phyloP scores from a whole-genome alignment of 495 filamentous ascomycete genomes.

The Podospora conica region DNA sequence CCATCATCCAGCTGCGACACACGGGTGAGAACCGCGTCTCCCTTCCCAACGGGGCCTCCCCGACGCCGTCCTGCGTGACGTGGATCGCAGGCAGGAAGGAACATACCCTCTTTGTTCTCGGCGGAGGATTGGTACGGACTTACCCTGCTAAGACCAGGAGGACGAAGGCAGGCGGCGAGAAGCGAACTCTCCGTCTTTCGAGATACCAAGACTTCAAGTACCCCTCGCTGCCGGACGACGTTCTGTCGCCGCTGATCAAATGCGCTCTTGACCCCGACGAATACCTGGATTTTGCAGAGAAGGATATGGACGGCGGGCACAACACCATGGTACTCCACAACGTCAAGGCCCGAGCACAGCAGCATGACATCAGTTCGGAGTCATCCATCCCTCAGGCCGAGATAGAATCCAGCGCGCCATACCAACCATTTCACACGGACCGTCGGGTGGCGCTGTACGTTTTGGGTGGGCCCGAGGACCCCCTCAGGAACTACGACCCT shows the following conservation, averaged over 20 bases:
- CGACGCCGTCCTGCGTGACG: constrained; percentile 47
- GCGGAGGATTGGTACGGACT: constrained; percentile 54
- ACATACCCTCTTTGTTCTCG: constrained; percentile 52
- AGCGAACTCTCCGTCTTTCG: constrained; percentile 36
- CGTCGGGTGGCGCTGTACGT: constrained; percentile 65
- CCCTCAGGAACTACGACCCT: constrained; percentile 5
- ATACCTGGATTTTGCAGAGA: constrained; percentile 42
- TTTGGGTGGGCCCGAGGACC: neutral
- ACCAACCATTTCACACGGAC: constrained; percentile 87
- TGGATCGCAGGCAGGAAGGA: constrained; percentile 51
- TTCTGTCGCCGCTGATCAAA: constrained; percentile 37
- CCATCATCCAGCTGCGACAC: constrained; percentile 72
- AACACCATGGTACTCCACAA: constrained; percentile 40
- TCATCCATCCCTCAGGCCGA: constrained; percentile 75
- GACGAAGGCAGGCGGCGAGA: constrained; percentile 32
- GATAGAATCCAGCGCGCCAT: constrained; percentile 86
- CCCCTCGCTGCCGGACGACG: constrained; percentile 48
- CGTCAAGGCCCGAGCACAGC: constrained; percentile 19
- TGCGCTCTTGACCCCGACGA: constrained; percentile 43
- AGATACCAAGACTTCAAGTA: constrained; percentile 62
- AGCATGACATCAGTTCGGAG: constrained; percentile 34
- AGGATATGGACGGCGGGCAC: constrained; percentile 36
- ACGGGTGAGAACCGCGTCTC: constrained; percentile 78
- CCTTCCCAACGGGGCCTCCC: constrained; percentile 50
- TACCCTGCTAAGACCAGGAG: constrained; percentile 55